phyloP scores from a whole-genome alignment of 202 grass and related monocot species.

The Thinopyrum obtusiflorum region DNA sequence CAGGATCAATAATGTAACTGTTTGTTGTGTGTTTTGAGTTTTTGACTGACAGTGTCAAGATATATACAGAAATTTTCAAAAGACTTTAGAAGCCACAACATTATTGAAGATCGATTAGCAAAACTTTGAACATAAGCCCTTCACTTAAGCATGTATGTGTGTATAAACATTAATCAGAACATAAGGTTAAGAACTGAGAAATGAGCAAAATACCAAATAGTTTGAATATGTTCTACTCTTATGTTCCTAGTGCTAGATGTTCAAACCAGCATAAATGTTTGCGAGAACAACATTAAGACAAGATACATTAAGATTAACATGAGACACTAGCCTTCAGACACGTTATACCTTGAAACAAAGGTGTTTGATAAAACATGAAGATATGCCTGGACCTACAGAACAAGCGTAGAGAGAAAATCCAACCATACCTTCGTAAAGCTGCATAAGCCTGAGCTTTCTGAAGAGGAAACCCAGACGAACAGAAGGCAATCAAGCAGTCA shows the following conservation, averaged over 20 bases:
- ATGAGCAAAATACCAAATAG: background rate
- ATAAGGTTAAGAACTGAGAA: background rate
- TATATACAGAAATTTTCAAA: slow-evolving; percentile 5
- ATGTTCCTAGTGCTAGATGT: slow-evolving; percentile 5
- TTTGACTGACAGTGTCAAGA: slow-evolving; percentile 11
- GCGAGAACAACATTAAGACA: slow-evolving; percentile 1
- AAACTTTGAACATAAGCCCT: background rate
- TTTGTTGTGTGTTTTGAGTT: background rate
- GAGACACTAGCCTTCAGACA: slow-evolving; percentile 5
- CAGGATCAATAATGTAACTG: background rate
- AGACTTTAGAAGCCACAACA: slow-evolving; percentile 1
- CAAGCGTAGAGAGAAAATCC: background rate
- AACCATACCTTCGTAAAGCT: slow-evolving; percentile 66
- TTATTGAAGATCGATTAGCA: background rate
- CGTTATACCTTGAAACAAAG: slow-evolving; percentile 17
- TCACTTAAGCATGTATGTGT: background rate
- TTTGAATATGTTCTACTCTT: background rate
- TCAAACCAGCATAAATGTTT: slow-evolving; percentile 12
- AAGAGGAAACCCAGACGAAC: slow-evolving; percentile 89
- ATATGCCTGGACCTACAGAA: background rate
- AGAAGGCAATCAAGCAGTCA: slow-evolving; percentile 98
- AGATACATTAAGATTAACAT: background rate
- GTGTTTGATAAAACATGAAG: slow-evolving; percentile 1
- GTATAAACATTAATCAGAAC: slow-evolving; percentile 6
- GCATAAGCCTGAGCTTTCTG: slow-evolving; percentile 90